Evolutionary conservation across 768 basidiomycete species (phyloP).

Genomic region (Podaxis sp.): DNA sequence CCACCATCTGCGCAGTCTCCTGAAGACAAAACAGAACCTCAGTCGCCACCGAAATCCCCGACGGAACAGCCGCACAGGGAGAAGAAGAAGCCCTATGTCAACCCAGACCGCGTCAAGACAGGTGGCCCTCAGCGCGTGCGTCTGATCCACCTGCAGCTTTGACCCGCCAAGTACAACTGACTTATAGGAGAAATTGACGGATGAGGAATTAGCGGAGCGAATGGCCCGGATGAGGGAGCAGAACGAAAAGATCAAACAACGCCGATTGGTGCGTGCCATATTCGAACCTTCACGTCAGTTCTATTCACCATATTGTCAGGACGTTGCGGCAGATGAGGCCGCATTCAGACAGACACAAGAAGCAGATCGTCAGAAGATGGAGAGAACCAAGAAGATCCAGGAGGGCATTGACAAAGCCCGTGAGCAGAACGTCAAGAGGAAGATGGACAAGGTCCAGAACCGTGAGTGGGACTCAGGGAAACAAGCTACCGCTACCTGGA

Average conservation of each 20-base stretch:
- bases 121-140: slow-evolving; percentile 72
- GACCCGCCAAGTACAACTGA: not conserved
- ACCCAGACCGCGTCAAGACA: slow-evolving; percentile 82
- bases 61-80: slow-evolving; percentile 29
- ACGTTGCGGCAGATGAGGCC: slow-evolving; percentile 79
- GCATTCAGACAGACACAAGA: slow-evolving; percentile 74
- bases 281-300: slow-evolving; percentile 9
- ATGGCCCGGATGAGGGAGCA: slow-evolving; percentile 71
- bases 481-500: slow-evolving; percentile 20
- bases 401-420: slow-evolving; percentile 66
- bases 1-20: slow-evolving; percentile 12
- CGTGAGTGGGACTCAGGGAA: slow-evolving; percentile 89
- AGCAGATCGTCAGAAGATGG: slow-evolving; percentile 55
- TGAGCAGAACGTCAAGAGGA: slow-evolving; percentile 76
- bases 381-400: slow-evolving; percentile 63
- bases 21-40: slow-evolving; percentile 12
- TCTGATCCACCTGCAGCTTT: slow-evolving; percentile 8
- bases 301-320: slow-evolving; percentile 36
- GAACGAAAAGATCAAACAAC: slow-evolving; percentile 76
- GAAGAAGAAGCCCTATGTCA: slow-evolving; percentile 75
- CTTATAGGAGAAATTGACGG: slow-evolving; percentile 62
- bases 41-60: slow-evolving; percentile 17
- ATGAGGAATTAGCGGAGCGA: slow-evolving; percentile 64
- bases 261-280: slow-evolving; percentile 47
- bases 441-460: slow-evolving; percentile 75